Evolutionary conservation across 495 filamentous ascomycete genomes (phyloP), one percentile per base, ranked within the genome.

Genomic region (Trypethelium eluteriae): DNA sequence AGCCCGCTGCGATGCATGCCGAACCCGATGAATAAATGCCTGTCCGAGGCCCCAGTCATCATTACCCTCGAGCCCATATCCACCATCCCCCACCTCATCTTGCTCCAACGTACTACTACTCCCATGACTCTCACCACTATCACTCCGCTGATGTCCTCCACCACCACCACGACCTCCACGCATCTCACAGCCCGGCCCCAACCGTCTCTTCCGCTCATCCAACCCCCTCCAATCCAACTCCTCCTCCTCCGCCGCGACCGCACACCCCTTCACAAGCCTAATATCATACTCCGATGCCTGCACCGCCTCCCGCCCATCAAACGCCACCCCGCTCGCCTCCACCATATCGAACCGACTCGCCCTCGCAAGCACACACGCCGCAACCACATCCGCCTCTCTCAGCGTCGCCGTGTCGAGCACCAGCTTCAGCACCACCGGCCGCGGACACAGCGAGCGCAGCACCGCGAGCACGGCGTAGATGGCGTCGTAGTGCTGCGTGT

Each of bases 321-420:
- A 88, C 2, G 87, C 87, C 6, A 88, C 89, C 25, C 32, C 53
- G 53, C 83, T 86, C 16, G 88, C 89, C 77, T 90, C 89, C 59
- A 90, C 81, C 63, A 81, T 89, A 68, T 86, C 83, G 39, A 83
- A 87, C 5, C 81, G 81, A 32, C 87, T 86, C 62, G 82, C 78
- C 25, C 82, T 81, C 1, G 80, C 78, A 44, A 89, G 79, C 18
- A 81, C 76, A 38, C 81, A 82, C 11, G 80, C 86, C 9, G 85
- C 84, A 57, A 89, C 79, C 66, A 88, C 81, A 72, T 88, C 78
- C 12, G 80, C 73, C n/a, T 70, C 72, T 3, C 78, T 73, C 14
- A 90, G 79, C 68, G 85, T 79, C 2, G 82, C 82, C 3, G 86
- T 86, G 72, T 90, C 88, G 49, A 90, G 72, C 65, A 90, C 90